Conservation (phyloP, 2,329 filamentous ascomycete genomes). For the Alternaria sp. region DNA sequence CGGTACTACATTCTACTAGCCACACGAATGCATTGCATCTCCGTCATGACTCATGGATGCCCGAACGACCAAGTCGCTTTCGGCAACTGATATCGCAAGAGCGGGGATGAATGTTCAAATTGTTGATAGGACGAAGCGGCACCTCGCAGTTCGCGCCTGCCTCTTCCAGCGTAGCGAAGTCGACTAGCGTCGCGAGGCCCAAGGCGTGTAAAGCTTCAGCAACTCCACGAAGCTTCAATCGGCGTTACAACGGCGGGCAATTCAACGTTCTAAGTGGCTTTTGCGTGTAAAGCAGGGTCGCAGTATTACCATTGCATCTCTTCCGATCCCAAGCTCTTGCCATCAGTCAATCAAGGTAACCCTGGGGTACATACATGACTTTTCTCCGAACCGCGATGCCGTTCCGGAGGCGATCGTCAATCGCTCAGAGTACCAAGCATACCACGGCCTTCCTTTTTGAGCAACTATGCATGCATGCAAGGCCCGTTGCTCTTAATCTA, state of each 20-base stretch:
- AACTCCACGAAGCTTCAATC: conserved; percentile 3
- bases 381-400: background rate
- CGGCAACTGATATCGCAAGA: conserved; percentile 3
- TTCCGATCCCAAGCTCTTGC: background rate
- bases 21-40: background rate
- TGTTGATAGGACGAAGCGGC: background rate
- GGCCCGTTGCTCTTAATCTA: conserved; percentile 15
- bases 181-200: background rate
- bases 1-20: background rate
- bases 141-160: conserved; percentile 7
- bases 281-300: background rate
- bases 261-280: background rate
- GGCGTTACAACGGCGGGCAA: background rate
- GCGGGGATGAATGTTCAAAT: background rate
- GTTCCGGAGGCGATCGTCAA: conserved; percentile 6
- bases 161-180: conserved; percentile 5
- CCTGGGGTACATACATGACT: background rate
- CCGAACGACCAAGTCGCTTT: background rate
- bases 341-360: background rate
- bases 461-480: conserved; percentile 13
- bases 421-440: conserved; percentile 1
- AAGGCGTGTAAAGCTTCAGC: conserved; percentile 8
- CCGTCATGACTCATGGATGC: background rate
- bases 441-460: conserved; percentile 1
- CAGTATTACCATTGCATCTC: background rate